phyloP scores from a whole-genome alignment of 1,139 yeast species.

The Debaryomyces singareniensis region DNA sequence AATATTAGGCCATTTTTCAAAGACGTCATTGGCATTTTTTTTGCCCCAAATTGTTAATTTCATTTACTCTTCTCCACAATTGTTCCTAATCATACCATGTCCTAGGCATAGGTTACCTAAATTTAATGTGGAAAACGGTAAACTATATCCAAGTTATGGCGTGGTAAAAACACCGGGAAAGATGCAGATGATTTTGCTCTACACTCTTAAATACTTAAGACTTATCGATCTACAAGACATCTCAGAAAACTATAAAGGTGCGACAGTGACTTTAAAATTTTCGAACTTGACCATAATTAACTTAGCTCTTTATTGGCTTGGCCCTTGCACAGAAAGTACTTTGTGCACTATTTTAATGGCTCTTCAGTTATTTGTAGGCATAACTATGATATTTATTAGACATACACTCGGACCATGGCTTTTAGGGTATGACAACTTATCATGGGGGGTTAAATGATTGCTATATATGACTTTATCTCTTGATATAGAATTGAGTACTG shows the following conservation, averaged over 20 bases:
- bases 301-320: constrained; percentile 73
- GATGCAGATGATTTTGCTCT: constrained; percentile 10
- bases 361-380: constrained; percentile 61
- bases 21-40: constrained; percentile 79
- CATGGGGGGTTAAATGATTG: constrained; percentile 38
- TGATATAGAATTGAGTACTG: too few species aligned
- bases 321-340: constrained; percentile 81
- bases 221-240: neutral
- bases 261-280: constrained; percentile 25
- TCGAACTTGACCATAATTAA: constrained; percentile 88
- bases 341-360: constrained; percentile 55
- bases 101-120: constrained; percentile 92
- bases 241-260: neutral
- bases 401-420: constrained; percentile 83
- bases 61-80: constrained; percentile 82
- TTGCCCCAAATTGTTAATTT: constrained; percentile 90
- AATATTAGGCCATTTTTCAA: constrained; percentile 91
- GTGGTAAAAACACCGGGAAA: constrained; percentile 13
- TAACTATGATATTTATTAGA: constrained; percentile 62
- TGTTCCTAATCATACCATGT: constrained; percentile 80
- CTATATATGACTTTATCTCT: too few species aligned
- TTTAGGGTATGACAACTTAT: constrained; percentile 82
- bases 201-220: neutral
- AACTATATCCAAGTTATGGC: constrained; percentile 62
- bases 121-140: constrained; percentile 60